Base-by-base conservation (phyloP, 768 basidiomycete species). In the Suillus occidentalis region DNA sequence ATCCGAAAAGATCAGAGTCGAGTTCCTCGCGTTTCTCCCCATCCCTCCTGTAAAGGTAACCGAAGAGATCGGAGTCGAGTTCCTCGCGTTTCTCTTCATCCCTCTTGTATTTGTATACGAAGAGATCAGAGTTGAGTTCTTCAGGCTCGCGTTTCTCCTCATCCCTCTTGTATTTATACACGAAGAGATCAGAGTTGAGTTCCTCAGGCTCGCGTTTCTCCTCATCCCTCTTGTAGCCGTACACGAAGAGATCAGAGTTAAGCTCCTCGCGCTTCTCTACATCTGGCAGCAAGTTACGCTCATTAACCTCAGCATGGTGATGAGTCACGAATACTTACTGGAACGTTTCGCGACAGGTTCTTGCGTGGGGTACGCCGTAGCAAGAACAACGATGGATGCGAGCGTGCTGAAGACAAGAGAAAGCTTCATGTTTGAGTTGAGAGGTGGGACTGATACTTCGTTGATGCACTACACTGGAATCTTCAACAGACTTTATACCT, bases 111-210 rank as follows among this genome's bases (percentile, higher is more conserved):
- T 16, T 6, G 14, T 16, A 40, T 5, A 6, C 13, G 39, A 14
- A 16, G 39, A 40, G 14, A 1, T 28, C 42, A 6, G 79, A 75
- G 20, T 64, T 69, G 1, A 65, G 59, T 25, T 76, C 73, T n/a
- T n/a, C n/a, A n/a, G n/a, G n/a, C 1, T 70, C 50, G 3, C 65
- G 61, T 2, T 70, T 47, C 1, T 70, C 3, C 1, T 8, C 34
- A 8, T 36, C 34, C 34, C 34, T 40, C 14, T 40, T 1, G 2
- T 40, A 40, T 1, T 16, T 6, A 6, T 16, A 40, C 14, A 14
- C 13, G 14, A 14, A 40, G 39, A 40, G 39, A 3, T 28, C 42
- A 6, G 79, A 75, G 20, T 64, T 69, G 0, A 65, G 59, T 25
- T 76, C 73, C 1, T 70, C n/a, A n/a, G n/a, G n/a, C n/a, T n/a